A percentile compares a stretch with the other conserved stretches of the same genome.
phyloP scores from a whole-genome alignment of 2,329 filamentous ascomycete species.

The Paecilomyces sp. region DNA sequence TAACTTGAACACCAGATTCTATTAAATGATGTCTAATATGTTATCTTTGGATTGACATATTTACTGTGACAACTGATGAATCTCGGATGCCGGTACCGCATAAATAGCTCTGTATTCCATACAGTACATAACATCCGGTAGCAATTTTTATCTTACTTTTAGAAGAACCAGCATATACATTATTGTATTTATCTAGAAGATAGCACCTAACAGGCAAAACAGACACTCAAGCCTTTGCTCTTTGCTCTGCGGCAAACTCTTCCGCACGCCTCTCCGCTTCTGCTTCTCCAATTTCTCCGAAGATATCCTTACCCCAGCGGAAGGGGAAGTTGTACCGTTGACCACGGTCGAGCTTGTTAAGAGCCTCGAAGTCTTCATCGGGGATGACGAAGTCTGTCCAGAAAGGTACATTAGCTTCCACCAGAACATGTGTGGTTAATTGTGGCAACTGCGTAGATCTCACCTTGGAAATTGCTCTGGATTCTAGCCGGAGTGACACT shows the following conservation, averaged over 20 bases:
- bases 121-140: too few relatives aligned
- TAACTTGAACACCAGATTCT: too few relatives aligned
- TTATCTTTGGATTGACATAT: too few relatives aligned
- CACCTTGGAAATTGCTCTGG: slow-evolving; percentile 40
- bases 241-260: slow-evolving; percentile 18
- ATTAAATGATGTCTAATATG: too few relatives aligned
- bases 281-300: slow-evolving; percentile 27
- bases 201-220: not conserved
- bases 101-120: too few relatives aligned
- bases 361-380: slow-evolving; percentile 24
- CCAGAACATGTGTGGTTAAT: not conserved
- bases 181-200: not conserved
- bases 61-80: too few relatives aligned
- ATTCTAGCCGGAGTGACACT: slow-evolving; percentile 48
- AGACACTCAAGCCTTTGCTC: slow-evolving; percentile 9
- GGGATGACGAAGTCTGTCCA: slow-evolving; percentile 24
- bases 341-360: slow-evolving; percentile 28
- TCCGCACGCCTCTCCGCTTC: slow-evolving; percentile 22
- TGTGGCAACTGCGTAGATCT: not conserved
- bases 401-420: not conserved
- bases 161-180: too few relatives aligned
- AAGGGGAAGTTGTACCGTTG: slow-evolving; percentile 31
- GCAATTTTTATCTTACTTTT: too few relatives aligned
- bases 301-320: slow-evolving; percentile 32
- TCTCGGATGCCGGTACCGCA: too few relatives aligned